Percentiles rank a stretch among this genome's conserved stretches.
phyloP scores from a whole-genome alignment of 2,329 filamentous ascomycete genomes.

The Penicillium polonicum region DNA sequence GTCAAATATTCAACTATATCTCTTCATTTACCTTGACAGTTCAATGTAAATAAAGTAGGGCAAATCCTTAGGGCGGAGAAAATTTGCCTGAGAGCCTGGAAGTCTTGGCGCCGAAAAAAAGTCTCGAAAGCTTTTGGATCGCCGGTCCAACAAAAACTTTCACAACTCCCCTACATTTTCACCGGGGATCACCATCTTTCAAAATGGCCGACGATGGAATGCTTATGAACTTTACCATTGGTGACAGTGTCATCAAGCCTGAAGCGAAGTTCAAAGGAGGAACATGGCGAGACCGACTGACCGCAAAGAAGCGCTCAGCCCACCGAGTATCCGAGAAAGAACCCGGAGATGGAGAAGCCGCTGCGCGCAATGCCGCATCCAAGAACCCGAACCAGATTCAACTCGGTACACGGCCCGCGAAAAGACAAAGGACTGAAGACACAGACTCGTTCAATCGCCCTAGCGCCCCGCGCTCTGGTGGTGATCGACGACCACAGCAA shows the following conservation, averaged over 20 bases:
- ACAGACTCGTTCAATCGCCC: constrained; percentile 28
- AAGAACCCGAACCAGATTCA: constrained; percentile 39
- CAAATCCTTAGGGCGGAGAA: constrained; percentile 35
- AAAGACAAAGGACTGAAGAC: constrained; percentile 43
- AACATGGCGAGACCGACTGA: constrained; percentile 85
- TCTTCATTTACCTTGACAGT: background rate
- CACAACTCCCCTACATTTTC: background rate
- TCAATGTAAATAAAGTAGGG: constrained; percentile 32
- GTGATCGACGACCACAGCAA: constrained; percentile 22
- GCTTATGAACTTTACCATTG: constrained; percentile 85
- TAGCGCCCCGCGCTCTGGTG: constrained; percentile 11
- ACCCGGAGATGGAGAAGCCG: constrained; percentile 11
- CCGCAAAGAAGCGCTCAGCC: constrained; percentile 69
- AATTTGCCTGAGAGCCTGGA: constrained; percentile 27
- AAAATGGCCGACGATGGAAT: constrained; percentile 92
- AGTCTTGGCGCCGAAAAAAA: constrained; percentile 28
- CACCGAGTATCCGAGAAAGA: constrained; percentile 23
- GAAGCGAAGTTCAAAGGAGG: constrained; percentile 75
- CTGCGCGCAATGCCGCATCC: constrained; percentile 17
- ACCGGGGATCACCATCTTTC: constrained; percentile 9
- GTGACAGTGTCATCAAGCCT: constrained; percentile 63
- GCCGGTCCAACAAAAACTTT: constrained; percentile 9
- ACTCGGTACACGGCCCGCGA: constrained; percentile 35
- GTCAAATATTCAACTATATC: constrained; percentile 4
- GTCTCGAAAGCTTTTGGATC: constrained; percentile 21